Base-by-base conservation (phyloP, 2,329 filamentous ascomycete genomes). In the Parasarocladium wereldwijsianum region DNA sequence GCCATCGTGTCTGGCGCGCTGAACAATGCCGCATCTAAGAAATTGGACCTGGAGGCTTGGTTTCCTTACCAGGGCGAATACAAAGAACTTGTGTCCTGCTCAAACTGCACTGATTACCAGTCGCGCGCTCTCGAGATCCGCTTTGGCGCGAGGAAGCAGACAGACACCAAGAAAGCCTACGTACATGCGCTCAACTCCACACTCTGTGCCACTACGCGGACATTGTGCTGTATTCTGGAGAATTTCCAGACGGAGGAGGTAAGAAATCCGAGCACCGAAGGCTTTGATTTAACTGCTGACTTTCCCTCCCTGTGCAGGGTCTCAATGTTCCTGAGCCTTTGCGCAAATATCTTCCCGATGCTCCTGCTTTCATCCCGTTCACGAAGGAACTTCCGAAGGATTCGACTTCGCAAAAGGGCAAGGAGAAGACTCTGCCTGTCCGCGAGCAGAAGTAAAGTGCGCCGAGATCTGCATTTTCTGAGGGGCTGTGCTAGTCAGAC, bases 101-200 rank as follows among this genome's bases (percentile, higher is more conserved):
- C 84, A 37, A 98, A 98, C 61, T 98, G 90, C 64, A 93, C 84
- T 25, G 87, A 96, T 52, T 96, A 96, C 63, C 90, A 98, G 63
- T 85, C 84, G 15, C 72, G 90, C 33, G 86, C 85, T 42, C 68
- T 98, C 9, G 87, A 96, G 55, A 93, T 98, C 43, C 73, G 90
- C 35, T 93, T 77, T 45, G 87, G 90, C 27, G 66, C 74, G 36
- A 96, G 94, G 68, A 81, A 77, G 50, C 76, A 81, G 54, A 86
- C 76, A 17, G 83, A 86, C 40, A 66, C 69, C 34, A 78, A 52
- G 54, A 98, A 96, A 70, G 78, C 84, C 41, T 98, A 94, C 50
- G 86, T 93, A 21, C 90, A 98, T 57, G 83, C 81, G 23, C 64
- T 94, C 36, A 94, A 94, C 59, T 80, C 81, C 37, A 93, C 81